Evolutionary conservation across 495 filamentous ascomycete species (phyloP), one percentile per base, ranked within the genome.

Genomic region (Halenospora varia): DNA sequence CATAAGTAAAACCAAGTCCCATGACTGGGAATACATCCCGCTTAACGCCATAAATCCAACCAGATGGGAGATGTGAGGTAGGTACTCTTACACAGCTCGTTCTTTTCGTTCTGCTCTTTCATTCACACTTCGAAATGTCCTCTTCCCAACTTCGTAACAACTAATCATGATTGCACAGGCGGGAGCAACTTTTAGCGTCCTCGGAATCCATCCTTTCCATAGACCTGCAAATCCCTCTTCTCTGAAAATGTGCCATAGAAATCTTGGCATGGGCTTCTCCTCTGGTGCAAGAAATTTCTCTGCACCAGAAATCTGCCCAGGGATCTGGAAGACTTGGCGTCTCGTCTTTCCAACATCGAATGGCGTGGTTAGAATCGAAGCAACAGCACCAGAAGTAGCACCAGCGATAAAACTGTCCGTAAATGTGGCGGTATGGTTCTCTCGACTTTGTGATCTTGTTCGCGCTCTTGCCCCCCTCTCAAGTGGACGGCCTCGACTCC

Each of bases 91-190:
- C 51, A 54, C 58, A 56, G 57, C 41, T 35, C 17, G 10, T 22
- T 56, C 42, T 46, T 60, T 60, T 25, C 49, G 48, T 46, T 64
- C 59, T 19, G 74, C 69, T 46, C 81, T 76, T 66, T 93, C 87
- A 64, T 98, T 97, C 53, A 89, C 84, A 19, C 82, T 81, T 55
- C 82, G 74, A 6, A 94, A 93, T 70, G 87, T 87, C 68, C 86
- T 87, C 81, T 98, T 98, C 10, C 95, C 92, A 20, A 97, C 79
- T 71, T 98, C 94, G 64, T 97, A 98, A 55, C 84, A 95, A 55
- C 90, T 96, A 60, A 98, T 98, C 94, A 98, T 98, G 65, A 98
- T 97, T n/a, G 95, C 94, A 72, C 94, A 97, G 13, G 92, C 91
- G 1, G 94, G 94, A 10, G 94, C 92, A 4, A 97, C 92, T 65